Percentiles rank a stretch among this genome's conserved stretches.
These are phyloP conservation scores for Graphilbum sp. DNA, from an alignment of 2,329 filamentous ascomycete genomes.

Conservation along the genomic window DNA sequence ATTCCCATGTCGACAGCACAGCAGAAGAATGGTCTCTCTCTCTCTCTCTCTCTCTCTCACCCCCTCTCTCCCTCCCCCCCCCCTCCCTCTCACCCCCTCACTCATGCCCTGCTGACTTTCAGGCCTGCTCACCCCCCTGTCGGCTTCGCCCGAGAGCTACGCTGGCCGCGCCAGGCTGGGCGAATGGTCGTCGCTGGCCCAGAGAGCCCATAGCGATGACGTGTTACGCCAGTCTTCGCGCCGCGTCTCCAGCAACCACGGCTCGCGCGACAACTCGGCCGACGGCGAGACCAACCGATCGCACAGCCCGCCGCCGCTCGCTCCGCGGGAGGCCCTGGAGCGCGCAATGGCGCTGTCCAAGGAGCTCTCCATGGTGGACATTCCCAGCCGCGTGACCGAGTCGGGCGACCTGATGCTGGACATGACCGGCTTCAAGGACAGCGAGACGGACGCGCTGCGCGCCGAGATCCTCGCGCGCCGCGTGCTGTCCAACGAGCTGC, in stretches of 20 bases:
- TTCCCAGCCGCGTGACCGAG: slow-evolving; percentile 82
- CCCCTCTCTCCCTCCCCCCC: neutral
- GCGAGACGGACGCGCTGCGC: slow-evolving; percentile 77
- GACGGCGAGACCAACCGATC: slow-evolving; percentile 35
- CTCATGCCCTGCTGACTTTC: neutral
- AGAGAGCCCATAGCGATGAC: slow-evolving; percentile 37
- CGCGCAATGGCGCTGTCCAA: slow-evolving; percentile 74
- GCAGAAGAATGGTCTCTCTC: slow-evolving; percentile 17
- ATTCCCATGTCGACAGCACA: slow-evolving; percentile 15
- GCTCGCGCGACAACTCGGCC: slow-evolving; percentile 17
- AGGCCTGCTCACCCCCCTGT: slow-evolving; percentile 36
- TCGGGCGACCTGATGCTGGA: slow-evolving; percentile 92
- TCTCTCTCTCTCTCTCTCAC: neutral
- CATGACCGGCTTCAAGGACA: slow-evolving; percentile 93
- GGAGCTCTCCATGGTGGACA: slow-evolving; percentile 78
- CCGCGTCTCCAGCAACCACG: slow-evolving; percentile 15
- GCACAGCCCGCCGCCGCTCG: slow-evolving; percentile 59
- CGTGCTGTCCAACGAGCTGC: slow-evolving; percentile 80
- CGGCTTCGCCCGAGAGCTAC: slow-evolving; percentile 33
- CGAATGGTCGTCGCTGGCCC: slow-evolving; percentile 30
- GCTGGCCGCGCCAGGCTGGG: slow-evolving; percentile 29
- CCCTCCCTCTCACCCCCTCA: neutral
- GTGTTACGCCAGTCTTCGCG: slow-evolving; percentile 32
- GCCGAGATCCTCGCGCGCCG: slow-evolving; percentile 89
- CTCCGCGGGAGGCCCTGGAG: slow-evolving; percentile 59